Evolutionary conservation across 805 yeast genomes (phyloP), one percentile per base, ranked within the genome.

Genomic region (Saccharomyces paradoxus): DNA sequence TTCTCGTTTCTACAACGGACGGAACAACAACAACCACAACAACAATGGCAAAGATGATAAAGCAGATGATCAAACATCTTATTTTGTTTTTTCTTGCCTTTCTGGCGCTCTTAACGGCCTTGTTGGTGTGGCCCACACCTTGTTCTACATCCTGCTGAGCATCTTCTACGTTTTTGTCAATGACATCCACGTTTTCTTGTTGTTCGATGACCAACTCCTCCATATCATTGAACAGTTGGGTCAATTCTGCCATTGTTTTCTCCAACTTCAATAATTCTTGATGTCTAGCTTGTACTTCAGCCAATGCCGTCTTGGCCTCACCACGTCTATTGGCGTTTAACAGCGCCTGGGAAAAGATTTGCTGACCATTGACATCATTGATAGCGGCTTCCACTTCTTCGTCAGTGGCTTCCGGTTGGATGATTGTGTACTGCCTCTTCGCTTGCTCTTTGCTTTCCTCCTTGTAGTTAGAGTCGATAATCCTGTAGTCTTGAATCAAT

Each of bases 251-350:
- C 86, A 92, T 89, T 56, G 96, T 86, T 74, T 87, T 83, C 73
- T 90, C 97, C 72, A 92, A 85, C 76, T 89, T 87, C 75, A 88
- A 87, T 66, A 92, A 82, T 74, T 92, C 97, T 68, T 86, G 83
- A 76, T 92, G 97, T 74, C 98, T 84, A 50, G 86, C 82, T 74
- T 90, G 96, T 55, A 91, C 97, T 74, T 92, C 97, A 64, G 88
- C 86, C 64, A 92, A 79, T 3, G 92, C 97, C 29, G 96, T 82
- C 71, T 91, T 82, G 50, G 97, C 97, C 73, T 91, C 96, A 62
- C 95, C 95, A 66, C 89, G 81, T 73, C 94, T 83, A 68, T 87
- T 86, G 53, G 89, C 82, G 72, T 84, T 85, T 75, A 84, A 76
- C 59, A 88, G 78, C 31, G 97, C 97, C 72, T 89, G 95, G 57